Percentiles rank a stretch among this genome's conserved stretches.
These are phyloP conservation scores for Tetrahymena elliotti DNA, from an alignment of 73 alveolate genomes.

Conservation along the genomic window DNA sequence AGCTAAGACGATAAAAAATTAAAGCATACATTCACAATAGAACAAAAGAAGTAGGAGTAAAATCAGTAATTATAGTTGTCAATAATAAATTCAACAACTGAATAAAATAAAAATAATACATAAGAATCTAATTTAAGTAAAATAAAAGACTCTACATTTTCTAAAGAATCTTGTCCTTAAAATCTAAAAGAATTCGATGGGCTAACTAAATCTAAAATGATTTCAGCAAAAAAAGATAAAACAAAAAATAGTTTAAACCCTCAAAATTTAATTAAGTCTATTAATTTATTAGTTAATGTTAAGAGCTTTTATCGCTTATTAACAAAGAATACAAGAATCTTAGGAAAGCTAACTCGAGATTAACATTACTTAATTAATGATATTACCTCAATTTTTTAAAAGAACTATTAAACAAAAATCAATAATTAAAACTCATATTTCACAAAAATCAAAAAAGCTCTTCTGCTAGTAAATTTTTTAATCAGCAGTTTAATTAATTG, in stretches of 20 bases:
- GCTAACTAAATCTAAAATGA: too few species aligned
- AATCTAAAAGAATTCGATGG: not conserved
- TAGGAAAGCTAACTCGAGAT: not conserved
- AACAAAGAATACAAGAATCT: not conserved
- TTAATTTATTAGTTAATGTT: not conserved
- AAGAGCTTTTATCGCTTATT: not conserved
- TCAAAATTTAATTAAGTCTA: not conserved
- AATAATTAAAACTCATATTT: too few species aligned
- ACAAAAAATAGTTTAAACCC: not conserved
- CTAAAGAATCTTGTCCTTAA: not conserved
- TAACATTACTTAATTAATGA: not conserved
- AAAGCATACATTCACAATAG: too few species aligned
- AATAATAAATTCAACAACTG: not conserved
- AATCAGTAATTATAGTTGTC: too few species aligned
- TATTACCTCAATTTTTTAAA: not conserved
- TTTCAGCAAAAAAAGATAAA: too few species aligned
- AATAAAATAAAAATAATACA: not conserved
- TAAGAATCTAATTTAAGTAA: not conserved
- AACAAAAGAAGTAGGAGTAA: not conserved
- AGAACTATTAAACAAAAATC: not conserved
- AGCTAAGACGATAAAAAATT: not conserved
- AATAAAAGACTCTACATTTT: not conserved
- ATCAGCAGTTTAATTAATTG: not conserved
- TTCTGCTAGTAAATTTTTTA: not conserved
- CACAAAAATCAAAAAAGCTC: not conserved